phyloP scores from a whole-genome alignment of 1,284 basidiomycete genomes.

The Naganishia liquefaciens region DNA sequence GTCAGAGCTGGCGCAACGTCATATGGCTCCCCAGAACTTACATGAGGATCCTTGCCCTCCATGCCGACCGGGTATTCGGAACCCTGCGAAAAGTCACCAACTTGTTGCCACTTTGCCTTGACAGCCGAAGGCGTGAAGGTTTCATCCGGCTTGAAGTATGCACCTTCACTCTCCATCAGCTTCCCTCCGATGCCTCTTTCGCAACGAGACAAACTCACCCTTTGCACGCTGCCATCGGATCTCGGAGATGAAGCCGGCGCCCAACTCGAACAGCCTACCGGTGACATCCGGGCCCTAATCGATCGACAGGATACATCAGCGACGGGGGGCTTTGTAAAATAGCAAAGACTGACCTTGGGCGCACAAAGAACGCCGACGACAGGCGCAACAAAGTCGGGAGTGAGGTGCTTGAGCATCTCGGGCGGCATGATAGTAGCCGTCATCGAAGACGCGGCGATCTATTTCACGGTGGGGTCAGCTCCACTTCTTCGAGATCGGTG shows the following conservation, averaged over 20 bases:
- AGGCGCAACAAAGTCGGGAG: constrained; percentile 92
- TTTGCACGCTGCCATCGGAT: constrained; percentile 90
- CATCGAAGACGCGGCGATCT: constrained; percentile 92
- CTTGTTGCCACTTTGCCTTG: constrained; percentile 75
- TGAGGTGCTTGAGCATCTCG: constrained; percentile 90
- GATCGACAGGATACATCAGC: constrained; percentile 43
- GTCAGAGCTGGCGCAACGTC: background rate
- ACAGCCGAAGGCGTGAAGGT: constrained; percentile 94
- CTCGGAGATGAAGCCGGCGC: constrained; percentile 89
- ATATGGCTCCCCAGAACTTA: constrained; percentile 43
- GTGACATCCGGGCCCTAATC: constrained; percentile 74
- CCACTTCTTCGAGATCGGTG: background rate
- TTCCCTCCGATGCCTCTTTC: background rate
- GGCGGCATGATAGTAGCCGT: constrained; percentile 94
- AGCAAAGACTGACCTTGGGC: constrained; percentile 43
- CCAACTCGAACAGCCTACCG: constrained; percentile 89
- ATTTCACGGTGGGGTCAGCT: constrained; percentile 1
- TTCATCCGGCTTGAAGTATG: constrained; percentile 85
- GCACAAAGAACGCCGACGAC: constrained; percentile 68
- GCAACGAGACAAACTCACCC: constrained; percentile 53
- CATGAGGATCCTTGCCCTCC: constrained; percentile 69
- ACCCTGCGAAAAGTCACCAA: constrained; percentile 73
- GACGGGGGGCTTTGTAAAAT: background rate
- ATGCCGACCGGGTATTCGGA: constrained; percentile 71
- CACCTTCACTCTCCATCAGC: constrained; percentile 49